Conservation (phyloP, 73 alveolate species). For the Symbiodinium pilosum region DNA sequence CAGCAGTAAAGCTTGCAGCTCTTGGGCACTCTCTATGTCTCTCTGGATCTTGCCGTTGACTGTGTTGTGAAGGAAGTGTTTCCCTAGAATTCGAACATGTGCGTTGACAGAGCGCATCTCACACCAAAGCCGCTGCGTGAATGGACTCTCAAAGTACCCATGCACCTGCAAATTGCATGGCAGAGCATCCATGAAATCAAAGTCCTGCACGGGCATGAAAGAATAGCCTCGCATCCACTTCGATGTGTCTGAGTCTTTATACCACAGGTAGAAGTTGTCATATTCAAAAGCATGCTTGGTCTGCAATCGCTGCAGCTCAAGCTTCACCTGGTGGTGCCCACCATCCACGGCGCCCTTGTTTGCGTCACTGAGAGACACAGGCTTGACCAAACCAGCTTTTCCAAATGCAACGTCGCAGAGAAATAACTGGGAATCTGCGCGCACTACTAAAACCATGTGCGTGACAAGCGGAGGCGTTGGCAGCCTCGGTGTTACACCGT, state of each 20-base stretch:
- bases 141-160: slow-evolving; percentile 63
- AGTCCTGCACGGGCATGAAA: slow-evolving; percentile 43
- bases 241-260: neutral
- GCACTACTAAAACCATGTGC: slow-evolving; percentile 1
- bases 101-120: neutral
- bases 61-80: neutral
- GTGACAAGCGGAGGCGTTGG: slow-evolving; percentile 50
- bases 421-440: neutral
- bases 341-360: slow-evolving; percentile 7
- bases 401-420: slow-evolving; percentile 77
- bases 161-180: slow-evolving; percentile 33
- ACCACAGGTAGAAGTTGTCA: slow-evolving; percentile 11
- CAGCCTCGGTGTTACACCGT: slow-evolving; percentile 35
- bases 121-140: slow-evolving; percentile 64
- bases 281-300: neutral
- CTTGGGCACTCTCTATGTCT: neutral
- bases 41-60: neutral
- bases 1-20: slow-evolving; percentile 7
- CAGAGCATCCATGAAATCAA: slow-evolving; percentile 29
- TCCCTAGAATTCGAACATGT: neutral
- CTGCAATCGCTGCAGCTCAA: neutral
- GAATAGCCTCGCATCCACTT: slow-evolving; percentile 41
- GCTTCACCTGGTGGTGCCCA: neutral
- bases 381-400: slow-evolving; percentile 40
- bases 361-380: neutral